phyloP scores from a whole-genome alignment of 2,329 filamentous ascomycete species.

The Dactylellina parvicollis region DNA sequence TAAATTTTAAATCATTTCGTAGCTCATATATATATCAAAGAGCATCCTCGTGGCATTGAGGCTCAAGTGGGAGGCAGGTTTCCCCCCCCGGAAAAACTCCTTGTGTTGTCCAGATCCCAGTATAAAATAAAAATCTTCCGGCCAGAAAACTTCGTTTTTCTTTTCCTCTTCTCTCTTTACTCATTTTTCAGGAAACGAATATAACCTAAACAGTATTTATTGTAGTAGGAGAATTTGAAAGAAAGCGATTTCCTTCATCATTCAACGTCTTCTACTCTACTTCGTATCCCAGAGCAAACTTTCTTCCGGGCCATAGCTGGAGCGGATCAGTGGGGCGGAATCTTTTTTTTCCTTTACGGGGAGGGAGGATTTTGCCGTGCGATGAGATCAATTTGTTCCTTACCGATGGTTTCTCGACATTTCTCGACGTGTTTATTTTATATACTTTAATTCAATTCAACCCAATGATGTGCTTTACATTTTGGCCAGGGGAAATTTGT shows the following conservation, averaged over 20 bases:
- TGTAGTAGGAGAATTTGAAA: constrained; percentile 24
- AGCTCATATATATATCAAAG: neutral
- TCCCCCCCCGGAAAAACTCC: neutral
- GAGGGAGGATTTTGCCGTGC: neutral
- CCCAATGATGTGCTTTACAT: too few relatives aligned
- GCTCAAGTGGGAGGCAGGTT: too few relatives aligned
- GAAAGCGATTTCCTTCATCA: neutral
- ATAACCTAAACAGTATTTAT: constrained; percentile 44
- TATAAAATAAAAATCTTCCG: constrained; percentile 33
- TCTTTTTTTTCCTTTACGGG: too few relatives aligned
- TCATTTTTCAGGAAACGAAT: constrained; percentile 48
- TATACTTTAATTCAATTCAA: too few relatives aligned
- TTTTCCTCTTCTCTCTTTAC: constrained; percentile 40
- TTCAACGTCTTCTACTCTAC: constrained; percentile 40
- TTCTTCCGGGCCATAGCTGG: constrained; percentile 46
- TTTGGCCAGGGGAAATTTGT: too few relatives aligned
- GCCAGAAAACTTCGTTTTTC: too few relatives aligned
- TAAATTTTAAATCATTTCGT: too few relatives aligned
- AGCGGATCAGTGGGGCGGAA: constrained; percentile 34
- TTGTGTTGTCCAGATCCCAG: constrained; percentile 24
- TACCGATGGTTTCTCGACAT: constrained; percentile 52
- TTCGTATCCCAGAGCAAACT: constrained; percentile 48
- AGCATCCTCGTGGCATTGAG: neutral
- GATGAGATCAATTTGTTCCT: constrained; percentile 49
- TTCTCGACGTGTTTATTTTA: neutral